Conservation (phyloP, 1,284 basidiomycete species). For the Trametes versicolor region DNA sequence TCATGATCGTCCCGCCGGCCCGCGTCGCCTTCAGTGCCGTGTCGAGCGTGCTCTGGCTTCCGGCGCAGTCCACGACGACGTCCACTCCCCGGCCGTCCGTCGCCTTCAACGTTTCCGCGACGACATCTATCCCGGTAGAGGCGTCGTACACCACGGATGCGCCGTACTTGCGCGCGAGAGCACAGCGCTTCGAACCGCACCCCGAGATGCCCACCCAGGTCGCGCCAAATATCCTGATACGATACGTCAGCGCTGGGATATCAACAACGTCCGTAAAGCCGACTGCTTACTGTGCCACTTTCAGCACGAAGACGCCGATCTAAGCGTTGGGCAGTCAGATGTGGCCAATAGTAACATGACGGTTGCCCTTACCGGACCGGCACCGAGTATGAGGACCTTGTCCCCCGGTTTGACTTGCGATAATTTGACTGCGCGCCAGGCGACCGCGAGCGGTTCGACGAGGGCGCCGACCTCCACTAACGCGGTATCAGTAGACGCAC, state of each 20-base stretch:
- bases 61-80: conserved; percentile 48
- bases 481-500: background rate
- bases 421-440: conserved; percentile 45
- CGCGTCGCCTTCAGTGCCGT: conserved; percentile 40
- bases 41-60: conserved; percentile 40
- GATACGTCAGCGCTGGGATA: background rate
- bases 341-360: too few species aligned
- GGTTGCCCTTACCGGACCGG: conserved; percentile 41
- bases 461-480: conserved; percentile 45
- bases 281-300: conserved; percentile 35
- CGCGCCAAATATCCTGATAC: background rate
- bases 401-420: conserved; percentile 40
- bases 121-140: conserved; percentile 29
- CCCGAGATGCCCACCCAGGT: conserved; percentile 45
- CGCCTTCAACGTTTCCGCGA: conserved; percentile 30
- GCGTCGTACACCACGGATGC: conserved; percentile 43
- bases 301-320: conserved; percentile 43
- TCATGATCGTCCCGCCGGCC: conserved; percentile 42
- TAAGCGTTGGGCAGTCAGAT: conserved; percentile 9
- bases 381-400: conserved; percentile 45
- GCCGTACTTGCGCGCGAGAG: conserved; percentile 38
- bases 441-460: conserved; percentile 47
- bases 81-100: conserved; percentile 43
- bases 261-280: too few species aligned
- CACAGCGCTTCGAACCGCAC: conserved; percentile 40